phyloP scores from a whole-genome alignment of 164 flowering plant genomes.

The Taxillus chinensis region DNA sequence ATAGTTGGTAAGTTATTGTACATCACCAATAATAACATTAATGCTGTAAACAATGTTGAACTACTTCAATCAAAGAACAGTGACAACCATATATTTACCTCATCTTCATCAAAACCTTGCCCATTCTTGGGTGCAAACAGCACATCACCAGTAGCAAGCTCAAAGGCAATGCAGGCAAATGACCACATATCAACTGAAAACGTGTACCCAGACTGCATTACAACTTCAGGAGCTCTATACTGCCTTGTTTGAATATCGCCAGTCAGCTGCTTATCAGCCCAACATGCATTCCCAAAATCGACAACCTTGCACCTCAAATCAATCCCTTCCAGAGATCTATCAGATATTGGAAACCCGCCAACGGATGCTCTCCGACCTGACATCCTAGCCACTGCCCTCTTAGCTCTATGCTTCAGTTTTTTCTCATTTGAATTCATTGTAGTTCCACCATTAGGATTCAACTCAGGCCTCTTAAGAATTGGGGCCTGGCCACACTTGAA shows the following conservation, averaged over 20 bases:
- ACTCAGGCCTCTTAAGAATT: constrained; percentile 79
- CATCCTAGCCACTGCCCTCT: constrained; percentile 70
- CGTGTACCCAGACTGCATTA: constrained; percentile 66
- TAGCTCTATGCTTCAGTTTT: constrained; percentile 71
- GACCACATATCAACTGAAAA: constrained; percentile 92
- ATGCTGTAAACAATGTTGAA: too few species aligned
- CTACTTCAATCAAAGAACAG: too few species aligned
- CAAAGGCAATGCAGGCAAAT: constrained; percentile 85
- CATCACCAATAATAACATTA: too few species aligned
- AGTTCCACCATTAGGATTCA: constrained; percentile 42
- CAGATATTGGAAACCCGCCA: constrained; percentile 41
- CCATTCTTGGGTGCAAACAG: constrained; percentile 76
- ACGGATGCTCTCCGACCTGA: constrained; percentile 50
- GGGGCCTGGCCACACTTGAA: constrained; percentile 53
- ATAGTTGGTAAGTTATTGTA: too few species aligned
- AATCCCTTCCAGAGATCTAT: constrained; percentile 60
- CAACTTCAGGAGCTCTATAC: constrained; percentile 93
- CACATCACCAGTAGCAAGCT: constrained; percentile 96
- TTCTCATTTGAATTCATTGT: constrained; percentile 54
- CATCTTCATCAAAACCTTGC: constrained; percentile 74
- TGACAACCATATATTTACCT: too few species aligned
- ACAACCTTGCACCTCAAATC: constrained; percentile 82
- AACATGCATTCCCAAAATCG: constrained; percentile 96
- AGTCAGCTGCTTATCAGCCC: constrained; percentile 62
- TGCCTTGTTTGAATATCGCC: constrained; percentile 91